Evolutionary conservation across 257 asterid genomes (phyloP).

Genomic region (Cruciata laevipes): DNA sequence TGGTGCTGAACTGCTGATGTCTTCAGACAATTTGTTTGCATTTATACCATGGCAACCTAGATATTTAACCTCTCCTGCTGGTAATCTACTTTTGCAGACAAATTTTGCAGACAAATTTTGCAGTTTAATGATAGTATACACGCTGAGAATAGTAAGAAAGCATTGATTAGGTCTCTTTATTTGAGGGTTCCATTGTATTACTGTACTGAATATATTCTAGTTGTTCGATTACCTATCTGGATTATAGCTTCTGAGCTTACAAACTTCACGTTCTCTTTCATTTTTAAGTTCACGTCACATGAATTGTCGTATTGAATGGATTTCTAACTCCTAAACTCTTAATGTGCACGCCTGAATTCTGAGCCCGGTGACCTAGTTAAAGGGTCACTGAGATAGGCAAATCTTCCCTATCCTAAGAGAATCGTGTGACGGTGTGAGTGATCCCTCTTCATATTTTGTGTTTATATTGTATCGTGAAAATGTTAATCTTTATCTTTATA

Average conservation of each 20-base stretch:
- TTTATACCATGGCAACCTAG: not conserved
- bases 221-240: too few species aligned
- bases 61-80: constrained; percentile 7
- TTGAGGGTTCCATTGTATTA: not conserved
- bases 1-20: not conserved
- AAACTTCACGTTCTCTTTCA: not conserved
- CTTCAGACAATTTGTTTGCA: not conserved
- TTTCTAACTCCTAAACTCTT: too few species aligned
- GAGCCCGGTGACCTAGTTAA: too few species aligned
- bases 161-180: not conserved
- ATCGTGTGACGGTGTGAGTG: too few species aligned
- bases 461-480: too few species aligned
- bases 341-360: too few species aligned
- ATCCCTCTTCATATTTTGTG: too few species aligned
- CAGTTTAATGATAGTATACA: not conserved
- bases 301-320: too few species aligned
- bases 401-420: too few species aligned
- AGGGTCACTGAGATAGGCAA: too few species aligned
- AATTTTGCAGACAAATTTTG: constrained; percentile 22
- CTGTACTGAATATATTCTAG: not conserved
- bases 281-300: too few species aligned
- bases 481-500: too few species aligned
- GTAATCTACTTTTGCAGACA: constrained; percentile 11
- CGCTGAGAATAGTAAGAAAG: not conserved
- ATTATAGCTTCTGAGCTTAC: not conserved